Conservation (phyloP, 2,329 filamentous ascomycete genomes). For the Hymenoscyphus occultus region DNA sequence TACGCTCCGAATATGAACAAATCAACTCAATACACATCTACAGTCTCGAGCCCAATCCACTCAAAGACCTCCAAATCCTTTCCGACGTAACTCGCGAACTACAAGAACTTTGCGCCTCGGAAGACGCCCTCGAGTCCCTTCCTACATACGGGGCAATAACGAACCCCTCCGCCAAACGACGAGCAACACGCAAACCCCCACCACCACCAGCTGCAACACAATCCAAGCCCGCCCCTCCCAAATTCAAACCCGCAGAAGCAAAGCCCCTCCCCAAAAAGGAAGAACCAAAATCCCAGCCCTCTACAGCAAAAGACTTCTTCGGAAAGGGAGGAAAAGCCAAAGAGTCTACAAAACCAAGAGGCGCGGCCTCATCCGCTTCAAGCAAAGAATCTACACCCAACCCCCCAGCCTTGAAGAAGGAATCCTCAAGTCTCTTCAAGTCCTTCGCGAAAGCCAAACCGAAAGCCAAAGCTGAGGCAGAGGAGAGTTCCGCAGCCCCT, state of each 20-base stretch:
- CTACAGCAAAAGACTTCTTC: conserved; percentile 38
- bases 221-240: conserved; percentile 39
- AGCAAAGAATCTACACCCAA: conserved; percentile 32
- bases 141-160: conserved; percentile 70
- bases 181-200: conserved; percentile 36
- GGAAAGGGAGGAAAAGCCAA: conserved; percentile 36
- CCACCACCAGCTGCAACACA: conserved; percentile 35
- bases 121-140: conserved; percentile 57
- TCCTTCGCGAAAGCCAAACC: conserved; percentile 72
- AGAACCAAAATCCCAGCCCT: conserved; percentile 29
- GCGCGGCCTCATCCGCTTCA: conserved; percentile 21
- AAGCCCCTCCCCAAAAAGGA: conserved; percentile 19
- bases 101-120: conserved; percentile 50
- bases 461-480: conserved; percentile 48
- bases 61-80: conserved; percentile 69
- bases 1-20: conserved; percentile 65
- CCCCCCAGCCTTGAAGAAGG: conserved; percentile 50
- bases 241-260: conserved; percentile 31
- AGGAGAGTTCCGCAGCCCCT: conserved; percentile 37
- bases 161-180: conserved; percentile 63
- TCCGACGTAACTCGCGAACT: conserved; percentile 67
- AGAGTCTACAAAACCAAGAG: conserved; percentile 15
- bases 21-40: conserved; percentile 83
- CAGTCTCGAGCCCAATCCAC: conserved; percentile 69
- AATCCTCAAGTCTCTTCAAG: conserved; percentile 66